Conservation (phyloP, 2,329 filamentous ascomycete genomes). For the Esteya vermicola region DNA sequence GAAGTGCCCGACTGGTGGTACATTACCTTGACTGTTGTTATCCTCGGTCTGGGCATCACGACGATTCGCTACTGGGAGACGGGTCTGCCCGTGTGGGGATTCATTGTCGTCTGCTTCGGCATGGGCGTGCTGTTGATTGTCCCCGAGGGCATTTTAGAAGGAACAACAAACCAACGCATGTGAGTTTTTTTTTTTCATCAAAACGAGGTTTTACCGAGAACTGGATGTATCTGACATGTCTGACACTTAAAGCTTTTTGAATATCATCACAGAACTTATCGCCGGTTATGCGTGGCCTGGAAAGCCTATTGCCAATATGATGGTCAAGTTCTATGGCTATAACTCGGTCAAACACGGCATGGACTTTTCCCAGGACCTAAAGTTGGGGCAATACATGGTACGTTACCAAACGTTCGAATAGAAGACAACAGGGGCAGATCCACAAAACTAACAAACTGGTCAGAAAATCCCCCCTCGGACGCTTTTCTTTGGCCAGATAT, state of each 20-base stretch:
- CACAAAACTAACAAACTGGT: not conserved
- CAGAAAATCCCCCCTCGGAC: conserved; percentile 40
- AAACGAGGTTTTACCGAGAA: not conserved
- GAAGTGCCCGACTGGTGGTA: conserved; percentile 32
- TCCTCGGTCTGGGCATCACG: conserved; percentile 16
- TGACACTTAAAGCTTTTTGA: conserved; percentile 22
- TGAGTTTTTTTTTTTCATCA: not conserved
- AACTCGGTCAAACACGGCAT: conserved; percentile 32
- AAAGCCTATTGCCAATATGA: conserved; percentile 31
- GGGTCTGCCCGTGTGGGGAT: conserved; percentile 14
- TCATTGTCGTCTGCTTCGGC: conserved; percentile 27
- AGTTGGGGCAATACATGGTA: conserved; percentile 9
- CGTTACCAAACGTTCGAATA: not conserved
- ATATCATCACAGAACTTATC: conserved; percentile 33
- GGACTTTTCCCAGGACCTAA: conserved; percentile 25
- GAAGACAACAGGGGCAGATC: not conserved
- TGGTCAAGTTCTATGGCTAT: conserved; percentile 26
- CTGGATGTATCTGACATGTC: not conserved
- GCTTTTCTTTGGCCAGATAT: conserved; percentile 44
- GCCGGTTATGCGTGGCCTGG: conserved; percentile 26
- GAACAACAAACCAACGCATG: conserved; percentile 23
- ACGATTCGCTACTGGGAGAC: conserved; percentile 16
- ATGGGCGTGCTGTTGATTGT: conserved; percentile 27
- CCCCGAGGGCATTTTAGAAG: conserved; percentile 27
- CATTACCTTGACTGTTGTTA: conserved; percentile 9